These are phyloP conservation scores for Talaromyces sp. DNA, from an alignment of 2,329 filamentous ascomycete species.

Conservation along the genomic window DNA sequence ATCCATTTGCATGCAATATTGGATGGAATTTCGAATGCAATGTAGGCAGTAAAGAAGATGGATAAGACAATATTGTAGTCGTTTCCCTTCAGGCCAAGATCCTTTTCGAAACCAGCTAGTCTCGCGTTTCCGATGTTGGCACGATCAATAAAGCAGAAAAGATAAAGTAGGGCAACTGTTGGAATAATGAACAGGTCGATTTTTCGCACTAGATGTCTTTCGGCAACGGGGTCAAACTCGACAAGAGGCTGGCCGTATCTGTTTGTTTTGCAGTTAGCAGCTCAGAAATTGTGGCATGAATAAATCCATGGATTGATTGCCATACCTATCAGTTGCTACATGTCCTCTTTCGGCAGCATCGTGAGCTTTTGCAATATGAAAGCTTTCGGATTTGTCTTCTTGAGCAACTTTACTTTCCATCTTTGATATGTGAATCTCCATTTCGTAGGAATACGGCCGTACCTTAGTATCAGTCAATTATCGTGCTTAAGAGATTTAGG, in stretches of 20 bases:
- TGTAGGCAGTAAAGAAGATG: constrained; percentile 71
- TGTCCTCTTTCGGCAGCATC: constrained; percentile 43
- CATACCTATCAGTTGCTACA: constrained; percentile 46
- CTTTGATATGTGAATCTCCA: neutral
- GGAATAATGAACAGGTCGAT: constrained; percentile 63
- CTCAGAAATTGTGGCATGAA: neutral
- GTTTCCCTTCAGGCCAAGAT: constrained; percentile 55
- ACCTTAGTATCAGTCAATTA: neutral
- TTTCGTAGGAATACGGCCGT: neutral
- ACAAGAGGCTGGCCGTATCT: constrained; percentile 50
- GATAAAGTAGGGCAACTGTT: constrained; percentile 60
- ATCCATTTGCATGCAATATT: constrained; percentile 30
- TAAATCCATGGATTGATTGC: neutral
- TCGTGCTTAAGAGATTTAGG: neutral
- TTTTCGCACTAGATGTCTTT: constrained; percentile 56
- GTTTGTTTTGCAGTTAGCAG: constrained; percentile 19
- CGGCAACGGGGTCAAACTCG: constrained; percentile 54
- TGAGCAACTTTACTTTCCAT: neutral
- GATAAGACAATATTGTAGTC: constrained; percentile 67
- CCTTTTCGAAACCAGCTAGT: constrained; percentile 59
- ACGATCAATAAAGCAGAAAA: constrained; percentile 71
- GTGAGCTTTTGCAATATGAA: constrained; percentile 20
- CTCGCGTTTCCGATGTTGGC: constrained; percentile 70
- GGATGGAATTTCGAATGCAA: constrained; percentile 42
- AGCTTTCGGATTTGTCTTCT: neutral